phyloP scores from a whole-genome alignment of 129 eudicot genomes.

The Sambucus nigra region DNA sequence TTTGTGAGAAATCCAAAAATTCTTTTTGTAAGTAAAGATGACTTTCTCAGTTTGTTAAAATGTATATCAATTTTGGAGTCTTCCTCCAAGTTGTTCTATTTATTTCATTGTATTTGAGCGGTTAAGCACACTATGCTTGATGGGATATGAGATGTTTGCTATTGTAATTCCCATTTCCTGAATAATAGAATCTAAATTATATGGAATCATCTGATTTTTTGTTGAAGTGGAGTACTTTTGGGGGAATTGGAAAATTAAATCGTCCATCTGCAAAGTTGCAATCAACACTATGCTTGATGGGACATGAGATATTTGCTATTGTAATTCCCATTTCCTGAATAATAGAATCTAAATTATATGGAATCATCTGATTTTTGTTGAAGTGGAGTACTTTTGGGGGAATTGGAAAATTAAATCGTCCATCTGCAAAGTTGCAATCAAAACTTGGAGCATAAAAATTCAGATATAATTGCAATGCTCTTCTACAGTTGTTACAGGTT shows the following conservation, averaged over 20 bases:
- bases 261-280: no score
- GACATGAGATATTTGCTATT: slow-evolving; percentile 2
- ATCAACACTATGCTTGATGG: slow-evolving; percentile 9
- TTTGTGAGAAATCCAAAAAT: slow-evolving; percentile 31
- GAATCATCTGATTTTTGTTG: no score
- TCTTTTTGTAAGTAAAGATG: slow-evolving; percentile 34
- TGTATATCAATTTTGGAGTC: slow-evolving; percentile 31
- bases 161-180: slow-evolving; percentile 1
- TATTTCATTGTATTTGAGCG: background rate
- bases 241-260: no score
- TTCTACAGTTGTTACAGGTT: no score
- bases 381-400: no score
- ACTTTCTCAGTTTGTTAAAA: slow-evolving; percentile 13
- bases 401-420: no score
- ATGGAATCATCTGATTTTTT: no score
- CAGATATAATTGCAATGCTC: no score
- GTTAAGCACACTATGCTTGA: slow-evolving; percentile 9
- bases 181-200: slow-evolving; percentile 1
- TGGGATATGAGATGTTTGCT: slow-evolving; percentile 7
- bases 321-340: slow-evolving; percentile 5
- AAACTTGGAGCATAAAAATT: no score
- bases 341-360: background rate
- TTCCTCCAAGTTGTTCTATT: slow-evolving; percentile 16
- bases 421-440: no score
- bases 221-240: no score